These are phyloP conservation scores for Phaeosphaeriaceae sp. DNA, from an alignment of 2,329 filamentous ascomycete genomes.

Conservation along the genomic window DNA sequence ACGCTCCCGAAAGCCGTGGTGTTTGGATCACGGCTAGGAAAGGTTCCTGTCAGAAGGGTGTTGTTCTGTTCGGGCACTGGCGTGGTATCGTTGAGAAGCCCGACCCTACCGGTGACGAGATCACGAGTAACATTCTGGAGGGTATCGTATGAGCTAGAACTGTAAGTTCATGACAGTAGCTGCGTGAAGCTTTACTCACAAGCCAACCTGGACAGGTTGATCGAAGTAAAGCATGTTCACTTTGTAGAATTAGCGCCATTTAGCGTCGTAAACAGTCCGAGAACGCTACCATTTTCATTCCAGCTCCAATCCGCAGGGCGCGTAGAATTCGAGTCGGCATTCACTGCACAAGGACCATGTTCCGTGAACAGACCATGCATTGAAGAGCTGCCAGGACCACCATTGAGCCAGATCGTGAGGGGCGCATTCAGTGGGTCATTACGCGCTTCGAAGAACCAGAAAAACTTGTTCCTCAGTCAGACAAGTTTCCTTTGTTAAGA, in stretches of 20 bases:
- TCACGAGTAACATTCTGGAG: constrained; percentile 27
- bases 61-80: constrained; percentile 23
- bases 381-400: constrained; percentile 35
- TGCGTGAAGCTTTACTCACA: constrained; percentile 32
- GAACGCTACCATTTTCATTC: constrained; percentile 39
- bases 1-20: constrained; percentile 25
- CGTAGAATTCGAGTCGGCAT: constrained; percentile 16
- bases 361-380: constrained; percentile 57
- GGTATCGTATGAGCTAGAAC: constrained; percentile 53
- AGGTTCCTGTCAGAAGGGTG: constrained; percentile 24
- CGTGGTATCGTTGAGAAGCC: constrained; percentile 16
- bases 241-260: background rate
- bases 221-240: constrained; percentile 67
- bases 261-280: background rate
- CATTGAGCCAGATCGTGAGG: constrained; percentile 62
- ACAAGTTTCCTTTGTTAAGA: background rate
- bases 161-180: background rate
- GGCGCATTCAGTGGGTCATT: constrained; percentile 59
- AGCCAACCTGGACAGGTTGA: constrained; percentile 65
- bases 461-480: constrained; percentile 30
- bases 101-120: constrained; percentile 18
- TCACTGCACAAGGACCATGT: constrained; percentile 58
- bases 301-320: constrained; percentile 21
- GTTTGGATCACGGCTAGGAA: constrained; percentile 21
- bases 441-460: constrained; percentile 61